These are phyloP conservation scores for Grigorovia humatica DNA, from an alignment of 805 yeast genomes.

Conservation along the genomic window DNA sequence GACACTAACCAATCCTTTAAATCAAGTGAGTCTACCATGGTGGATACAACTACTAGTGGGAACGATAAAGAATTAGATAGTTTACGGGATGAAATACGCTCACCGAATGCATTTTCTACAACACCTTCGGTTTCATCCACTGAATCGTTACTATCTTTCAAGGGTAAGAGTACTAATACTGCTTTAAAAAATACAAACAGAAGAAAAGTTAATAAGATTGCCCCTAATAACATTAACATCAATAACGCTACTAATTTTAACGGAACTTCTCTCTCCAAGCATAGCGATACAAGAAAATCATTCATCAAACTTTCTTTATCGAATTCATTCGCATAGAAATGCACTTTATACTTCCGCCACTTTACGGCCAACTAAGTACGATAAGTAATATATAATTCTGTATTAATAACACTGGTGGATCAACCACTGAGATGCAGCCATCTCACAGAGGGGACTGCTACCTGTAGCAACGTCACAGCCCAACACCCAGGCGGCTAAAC, in stretches of 20 bases:
- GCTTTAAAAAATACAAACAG: background rate
- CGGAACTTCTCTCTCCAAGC: background rate
- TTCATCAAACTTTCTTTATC: constrained; percentile 5
- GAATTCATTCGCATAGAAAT: constrained; percentile 3
- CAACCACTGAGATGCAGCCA: too few species aligned
- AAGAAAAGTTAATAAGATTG: background rate
- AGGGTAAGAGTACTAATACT: background rate
- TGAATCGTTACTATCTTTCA: background rate
- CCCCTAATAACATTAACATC: too few species aligned
- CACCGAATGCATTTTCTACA: background rate
- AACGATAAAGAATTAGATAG: constrained; percentile 2
- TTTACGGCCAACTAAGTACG: background rate
- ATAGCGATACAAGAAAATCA: constrained; percentile 1
- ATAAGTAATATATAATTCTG: background rate
- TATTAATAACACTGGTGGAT: background rate
- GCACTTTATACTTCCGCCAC: background rate
- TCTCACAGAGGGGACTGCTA: too few species aligned
- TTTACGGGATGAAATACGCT: background rate
- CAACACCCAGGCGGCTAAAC: too few species aligned
- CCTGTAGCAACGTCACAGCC: too few species aligned
- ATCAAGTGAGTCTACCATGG: constrained; percentile 7
- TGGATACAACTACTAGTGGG: constrained; percentile 7
- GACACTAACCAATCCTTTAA: background rate
- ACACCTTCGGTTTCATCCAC: background rate
- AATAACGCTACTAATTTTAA: background rate